Percentiles rank a stretch among this genome's conserved stretches.
Evolutionary conservation across 108 stramenopile genomes (phyloP).

Genomic region (Fragilariopsis cylindrus): DNA sequence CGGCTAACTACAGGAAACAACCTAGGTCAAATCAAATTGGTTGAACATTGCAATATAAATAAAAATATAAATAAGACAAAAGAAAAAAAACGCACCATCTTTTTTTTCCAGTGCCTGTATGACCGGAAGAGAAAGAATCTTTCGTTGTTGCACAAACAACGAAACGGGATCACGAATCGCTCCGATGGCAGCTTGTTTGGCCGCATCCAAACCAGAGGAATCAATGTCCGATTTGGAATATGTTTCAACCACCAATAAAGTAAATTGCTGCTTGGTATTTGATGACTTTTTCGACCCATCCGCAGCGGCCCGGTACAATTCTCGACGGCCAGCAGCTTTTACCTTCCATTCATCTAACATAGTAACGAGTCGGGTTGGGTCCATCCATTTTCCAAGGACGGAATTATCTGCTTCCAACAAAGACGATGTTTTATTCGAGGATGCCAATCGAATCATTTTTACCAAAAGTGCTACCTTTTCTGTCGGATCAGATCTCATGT

Average conservation of each 20-base stretch:
- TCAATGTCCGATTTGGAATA: conserved; percentile 67
- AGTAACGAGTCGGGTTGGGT: conserved; percentile 10
- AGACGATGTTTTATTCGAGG: neutral
- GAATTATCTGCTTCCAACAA: conserved; percentile 36
- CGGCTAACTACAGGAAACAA: neutral
- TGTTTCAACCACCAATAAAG: conserved; percentile 64
- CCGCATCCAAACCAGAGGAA: conserved; percentile 47
- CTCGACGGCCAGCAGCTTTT: conserved; percentile 31
- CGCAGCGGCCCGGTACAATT: conserved; percentile 60
- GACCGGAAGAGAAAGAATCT: conserved; percentile 63
- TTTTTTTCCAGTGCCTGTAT: conserved; percentile 58
- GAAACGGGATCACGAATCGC: conserved; percentile 81
- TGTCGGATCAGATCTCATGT: conserved; percentile 59
- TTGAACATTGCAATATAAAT: neutral
- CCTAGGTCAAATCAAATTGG: neutral
- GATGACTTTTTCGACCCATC: conserved; percentile 31
- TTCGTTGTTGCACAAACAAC: conserved; percentile 71
- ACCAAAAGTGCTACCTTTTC: conserved; percentile 64
- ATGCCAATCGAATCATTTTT: conserved; percentile 61
- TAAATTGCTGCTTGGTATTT: conserved; percentile 60
- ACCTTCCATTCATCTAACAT: conserved; percentile 59
- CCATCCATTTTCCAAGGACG: conserved; percentile 54
- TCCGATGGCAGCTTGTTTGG: conserved; percentile 74
- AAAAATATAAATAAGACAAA: neutral
- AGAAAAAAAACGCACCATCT: conserved; percentile 11